A percentile compares a stretch with the other conserved stretches of the same genome.
Conservation (phyloP, 2,329 filamentous ascomycete species). For the Xylaria sp. region DNA sequence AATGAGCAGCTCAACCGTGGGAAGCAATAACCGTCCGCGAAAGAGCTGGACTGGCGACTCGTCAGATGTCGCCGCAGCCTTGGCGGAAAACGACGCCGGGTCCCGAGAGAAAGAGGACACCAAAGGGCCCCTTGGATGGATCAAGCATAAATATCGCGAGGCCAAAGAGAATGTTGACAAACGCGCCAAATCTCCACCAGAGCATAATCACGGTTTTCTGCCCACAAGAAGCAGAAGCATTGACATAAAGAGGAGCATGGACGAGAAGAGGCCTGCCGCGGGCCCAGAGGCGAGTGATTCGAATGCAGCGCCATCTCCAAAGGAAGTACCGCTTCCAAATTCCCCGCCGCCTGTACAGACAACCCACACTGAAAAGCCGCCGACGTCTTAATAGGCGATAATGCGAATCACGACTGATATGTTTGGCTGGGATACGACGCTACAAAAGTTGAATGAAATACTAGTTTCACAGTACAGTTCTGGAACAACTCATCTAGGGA, state of each 20-base stretch:
- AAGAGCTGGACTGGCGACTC: slow-evolving; percentile 65
- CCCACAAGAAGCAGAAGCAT: slow-evolving; percentile 59
- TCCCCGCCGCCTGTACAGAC: slow-evolving; percentile 46
- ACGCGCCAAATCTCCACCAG: slow-evolving; percentile 67
- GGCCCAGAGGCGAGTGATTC: slow-evolving; percentile 25
- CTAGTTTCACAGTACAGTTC: slow-evolving; percentile 21
- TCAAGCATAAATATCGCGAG: slow-evolving; percentile 69
- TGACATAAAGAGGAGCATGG: slow-evolving; percentile 58
- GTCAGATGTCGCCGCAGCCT: slow-evolving; percentile 57
- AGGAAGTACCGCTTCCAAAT: slow-evolving; percentile 46
- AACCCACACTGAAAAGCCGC: slow-evolving; percentile 44
- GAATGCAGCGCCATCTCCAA: slow-evolving; percentile 37
- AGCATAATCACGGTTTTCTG: slow-evolving; percentile 50
- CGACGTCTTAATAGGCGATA: slow-evolving; percentile 42
- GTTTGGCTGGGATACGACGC: slow-evolving; percentile 29
- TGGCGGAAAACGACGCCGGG: slow-evolving; percentile 54
- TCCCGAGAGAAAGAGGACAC: slow-evolving; percentile 60
- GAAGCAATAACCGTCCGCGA: slow-evolving; percentile 64
- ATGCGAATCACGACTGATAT: slow-evolving; percentile 33
- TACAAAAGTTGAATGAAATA: slow-evolving; percentile 24
- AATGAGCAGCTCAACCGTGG: slow-evolving; percentile 74
- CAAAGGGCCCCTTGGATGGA: slow-evolving; percentile 67
- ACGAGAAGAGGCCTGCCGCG: slow-evolving; percentile 46
- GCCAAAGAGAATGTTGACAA: slow-evolving; percentile 67
- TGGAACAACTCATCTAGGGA: slow-evolving; percentile 8